Base-by-base conservation (phyloP, 805 yeast genomes). In the Monosporozyma aquatica region DNA sequence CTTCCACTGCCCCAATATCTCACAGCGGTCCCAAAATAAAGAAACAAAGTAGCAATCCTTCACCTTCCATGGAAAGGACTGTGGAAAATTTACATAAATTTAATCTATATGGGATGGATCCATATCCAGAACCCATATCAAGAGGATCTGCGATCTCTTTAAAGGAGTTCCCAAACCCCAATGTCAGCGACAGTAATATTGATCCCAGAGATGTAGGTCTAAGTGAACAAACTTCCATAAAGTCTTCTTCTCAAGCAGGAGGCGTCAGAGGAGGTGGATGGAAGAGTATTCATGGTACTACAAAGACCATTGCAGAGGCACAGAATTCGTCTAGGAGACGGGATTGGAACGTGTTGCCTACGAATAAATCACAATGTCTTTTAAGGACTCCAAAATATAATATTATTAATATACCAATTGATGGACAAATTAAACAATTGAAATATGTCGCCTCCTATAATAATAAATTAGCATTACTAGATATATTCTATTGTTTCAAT, bases 341-440 rank as follows among this genome's bases (percentile, higher is more conserved):
- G 48, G 51, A 54, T 29, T 56, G 62, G 61, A 58, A 56, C 35
- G 35, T 18, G n/a, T 43, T 58, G 24, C 61, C 62, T 3, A 43
- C 43, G 13, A 42, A 41, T 6, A 56, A 53, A 7, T 43, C 43
- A 4, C 39, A 54, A 5, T 45, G 51, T 3, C 48, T 55, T 21
- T 30, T 47, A n/a, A 47, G 44, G 29, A 44, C 47, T 8, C 25
- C 28, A n/a, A 33, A 42, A 28, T 50, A 51, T 41, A 55, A 54
- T 34, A 40, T 52, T 7, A 52, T 52, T 3, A 43, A 43, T 17
- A 44, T 54, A 6, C 29, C 43, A n/a, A 43, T 47, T 7, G 56
- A 56, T 46, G 61, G 58, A 2, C 56, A 50, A 33, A 45, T 48
- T 6, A 52, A 51, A 41, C 47, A 48, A 35, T 45, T 58, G 8